Percentiles rank a stretch among this genome's conserved stretches.
phyloP scores from a whole-genome alignment of 352 stramenopile genomes.

The Globisporangium solare region DNA sequence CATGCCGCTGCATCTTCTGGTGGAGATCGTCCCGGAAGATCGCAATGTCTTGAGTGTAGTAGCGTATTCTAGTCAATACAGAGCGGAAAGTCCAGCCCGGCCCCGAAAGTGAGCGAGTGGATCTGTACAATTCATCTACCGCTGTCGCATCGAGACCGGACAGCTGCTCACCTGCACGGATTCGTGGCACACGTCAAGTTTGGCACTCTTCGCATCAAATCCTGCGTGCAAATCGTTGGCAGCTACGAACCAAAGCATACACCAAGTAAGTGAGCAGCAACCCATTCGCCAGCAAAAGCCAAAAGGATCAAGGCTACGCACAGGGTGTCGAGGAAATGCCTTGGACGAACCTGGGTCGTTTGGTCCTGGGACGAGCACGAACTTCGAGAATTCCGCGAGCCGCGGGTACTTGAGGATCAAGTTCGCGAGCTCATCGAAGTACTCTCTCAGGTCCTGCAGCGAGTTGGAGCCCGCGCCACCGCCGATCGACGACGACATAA shows the following conservation, averaged over 20 bases:
- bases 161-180: constrained; percentile 66
- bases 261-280: background rate
- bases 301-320: constrained; percentile 17
- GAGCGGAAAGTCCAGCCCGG: too few relatives aligned
- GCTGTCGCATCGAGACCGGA: background rate
- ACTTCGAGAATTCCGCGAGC: constrained; percentile 79
- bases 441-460: constrained; percentile 80
- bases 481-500: constrained; percentile 80
- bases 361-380: constrained; percentile 91
- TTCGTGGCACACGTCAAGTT: constrained; percentile 88
- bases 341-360: constrained; percentile 86
- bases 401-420: constrained; percentile 87
- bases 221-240: constrained; percentile 60
- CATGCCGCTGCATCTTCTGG: constrained; percentile 88
- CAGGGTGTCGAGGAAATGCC: constrained; percentile 76
- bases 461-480: constrained; percentile 57
- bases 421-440: constrained; percentile 86
- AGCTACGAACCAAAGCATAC: constrained; percentile 27
- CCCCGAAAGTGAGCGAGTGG: background rate
- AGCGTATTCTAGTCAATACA: constrained; percentile 60
- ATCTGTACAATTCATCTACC: background rate
- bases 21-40: constrained; percentile 91
- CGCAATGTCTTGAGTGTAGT: constrained; percentile 92
- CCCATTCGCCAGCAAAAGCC: background rate
- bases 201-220: constrained; percentile 61